phyloP scores from a whole-genome alignment of 139 green algal species.

The Chlorokybus atmophyticus region DNA sequence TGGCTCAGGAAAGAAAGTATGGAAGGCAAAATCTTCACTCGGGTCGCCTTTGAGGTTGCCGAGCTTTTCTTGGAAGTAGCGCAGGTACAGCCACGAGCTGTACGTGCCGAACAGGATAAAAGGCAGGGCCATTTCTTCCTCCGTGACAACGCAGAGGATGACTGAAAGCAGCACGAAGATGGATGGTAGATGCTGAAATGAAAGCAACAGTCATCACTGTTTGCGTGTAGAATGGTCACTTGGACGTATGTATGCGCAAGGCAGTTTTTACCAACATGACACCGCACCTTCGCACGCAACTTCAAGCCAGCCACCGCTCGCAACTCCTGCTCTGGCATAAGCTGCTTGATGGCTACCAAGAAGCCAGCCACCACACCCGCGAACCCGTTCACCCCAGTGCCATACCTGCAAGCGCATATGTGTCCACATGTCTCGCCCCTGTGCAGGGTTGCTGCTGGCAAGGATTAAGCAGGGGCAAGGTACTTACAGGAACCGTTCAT shows the following conservation, averaged over 20 bases:
- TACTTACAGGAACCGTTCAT: constrained; percentile 46
- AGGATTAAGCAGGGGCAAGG: not conserved
- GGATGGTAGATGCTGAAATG: constrained; percentile 44
- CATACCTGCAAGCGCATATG: constrained; percentile 17
- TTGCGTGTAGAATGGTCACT: too few species aligned
- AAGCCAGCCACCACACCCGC: constrained; percentile 65
- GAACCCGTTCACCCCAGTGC: constrained; percentile 69
- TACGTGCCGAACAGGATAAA: constrained; percentile 69
- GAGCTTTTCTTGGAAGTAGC: constrained; percentile 71
- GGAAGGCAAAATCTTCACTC: constrained; percentile 71
- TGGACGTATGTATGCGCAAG: too few species aligned
- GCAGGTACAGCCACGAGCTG: constrained; percentile 73
- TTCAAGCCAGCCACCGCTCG: constrained; percentile 50
- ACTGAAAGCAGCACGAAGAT: constrained; percentile 36
- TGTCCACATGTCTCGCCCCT: not conserved
- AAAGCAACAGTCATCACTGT: too few species aligned
- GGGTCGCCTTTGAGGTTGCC: constrained; percentile 49
- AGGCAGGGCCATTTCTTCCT: constrained; percentile 30
- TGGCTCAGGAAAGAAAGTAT: constrained; percentile 62
- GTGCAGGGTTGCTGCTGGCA: too few species aligned
- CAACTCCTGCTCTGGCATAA: constrained; percentile 75
- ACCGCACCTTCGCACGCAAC: constrained; percentile 39
- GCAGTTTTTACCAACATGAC: too few species aligned
- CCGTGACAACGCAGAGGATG: constrained; percentile 9
- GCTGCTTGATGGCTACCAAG: constrained; percentile 82